A percentile compares a stretch with the other conserved stretches of the same genome.
These are phyloP conservation scores for Boletus tylopilopsis DNA, from an alignment of 768 basidiomycete genomes.

Conservation along the genomic window DNA sequence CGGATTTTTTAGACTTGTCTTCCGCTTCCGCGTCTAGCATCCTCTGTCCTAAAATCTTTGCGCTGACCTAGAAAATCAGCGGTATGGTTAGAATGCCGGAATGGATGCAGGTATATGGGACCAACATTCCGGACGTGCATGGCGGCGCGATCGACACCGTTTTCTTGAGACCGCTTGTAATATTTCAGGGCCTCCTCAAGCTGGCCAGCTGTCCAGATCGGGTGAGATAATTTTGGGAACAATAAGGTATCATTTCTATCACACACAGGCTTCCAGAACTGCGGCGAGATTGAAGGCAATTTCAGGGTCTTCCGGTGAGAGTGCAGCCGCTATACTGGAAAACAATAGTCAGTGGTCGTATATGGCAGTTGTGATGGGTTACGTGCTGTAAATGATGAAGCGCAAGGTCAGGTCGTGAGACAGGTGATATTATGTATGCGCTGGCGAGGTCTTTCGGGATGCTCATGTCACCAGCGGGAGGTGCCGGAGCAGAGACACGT, in stretches of 20 bases:
- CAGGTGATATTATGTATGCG: constrained; percentile 80
- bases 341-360: constrained; percentile 31
- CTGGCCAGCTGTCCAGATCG: constrained; percentile 54
- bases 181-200: constrained; percentile 78
- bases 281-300: constrained; percentile 91
- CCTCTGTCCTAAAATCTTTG: constrained; percentile 69
- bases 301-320: constrained; percentile 86
- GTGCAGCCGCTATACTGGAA: constrained; percentile 72
- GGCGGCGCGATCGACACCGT: constrained; percentile 77
- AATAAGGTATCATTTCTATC: constrained; percentile 29
- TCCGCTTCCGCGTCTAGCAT: constrained; percentile 37
- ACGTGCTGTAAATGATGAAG: constrained; percentile 77
- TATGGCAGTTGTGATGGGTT: constrained; percentile 26
- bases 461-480: constrained; percentile 19
- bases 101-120: constrained; percentile 18
- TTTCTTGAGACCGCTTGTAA: constrained; percentile 75
- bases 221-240: constrained; percentile 32
- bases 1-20: constrained; percentile 30
- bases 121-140: constrained; percentile 81
- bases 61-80: constrained; percentile 56
- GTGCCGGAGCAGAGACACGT: constrained; percentile 30
- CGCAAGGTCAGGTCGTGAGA: constrained; percentile 81
- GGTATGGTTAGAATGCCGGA: constrained; percentile 11
- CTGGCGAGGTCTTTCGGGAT: constrained; percentile 70
- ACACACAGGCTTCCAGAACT: constrained; percentile 83